phyloP scores from a whole-genome alignment of 2,329 filamentous ascomycete species.

The Monilinia laxa region DNA sequence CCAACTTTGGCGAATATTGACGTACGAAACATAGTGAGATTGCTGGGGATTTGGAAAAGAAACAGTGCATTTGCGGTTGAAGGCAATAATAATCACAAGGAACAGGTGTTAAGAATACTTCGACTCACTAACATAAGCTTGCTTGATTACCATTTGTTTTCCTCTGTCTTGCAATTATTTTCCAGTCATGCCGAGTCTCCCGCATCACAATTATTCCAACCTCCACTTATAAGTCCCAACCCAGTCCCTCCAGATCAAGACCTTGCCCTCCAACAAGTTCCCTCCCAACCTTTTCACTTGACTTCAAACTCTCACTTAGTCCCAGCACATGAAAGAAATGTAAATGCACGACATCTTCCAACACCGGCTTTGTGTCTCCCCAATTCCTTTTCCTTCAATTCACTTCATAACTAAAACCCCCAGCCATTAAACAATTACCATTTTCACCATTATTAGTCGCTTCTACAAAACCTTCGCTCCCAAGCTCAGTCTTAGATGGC shows the following conservation, averaged over 20 bases:
- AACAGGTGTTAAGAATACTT: too few species aligned
- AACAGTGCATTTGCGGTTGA: too few species aligned
- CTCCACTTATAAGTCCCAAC: slow-evolving; percentile 7
- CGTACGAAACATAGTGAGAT: too few species aligned
- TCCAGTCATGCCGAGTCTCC: neutral
- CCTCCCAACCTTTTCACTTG: neutral
- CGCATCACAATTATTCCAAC: neutral
- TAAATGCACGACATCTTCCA: neutral
- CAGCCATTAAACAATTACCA: neutral
- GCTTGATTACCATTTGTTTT: neutral
- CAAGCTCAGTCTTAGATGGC: neutral
- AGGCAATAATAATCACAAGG: too few species aligned
- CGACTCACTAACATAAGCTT: neutral
- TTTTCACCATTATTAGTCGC: neutral
- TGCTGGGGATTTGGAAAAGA: too few species aligned
- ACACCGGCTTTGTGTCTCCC: neutral
- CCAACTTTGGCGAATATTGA: too few species aligned
- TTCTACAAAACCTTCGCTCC: neutral
- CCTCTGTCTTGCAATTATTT: neutral
- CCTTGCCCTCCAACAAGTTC: slow-evolving; percentile 10
- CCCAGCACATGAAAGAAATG: slow-evolving; percentile 11
- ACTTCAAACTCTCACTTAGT: neutral
- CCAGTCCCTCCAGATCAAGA: slow-evolving; percentile 12
- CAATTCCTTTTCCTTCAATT: neutral
- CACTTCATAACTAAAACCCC: neutral